Conservation (phyloP, 345 rosid genomes). For the Cardamine resedifolia region DNA sequence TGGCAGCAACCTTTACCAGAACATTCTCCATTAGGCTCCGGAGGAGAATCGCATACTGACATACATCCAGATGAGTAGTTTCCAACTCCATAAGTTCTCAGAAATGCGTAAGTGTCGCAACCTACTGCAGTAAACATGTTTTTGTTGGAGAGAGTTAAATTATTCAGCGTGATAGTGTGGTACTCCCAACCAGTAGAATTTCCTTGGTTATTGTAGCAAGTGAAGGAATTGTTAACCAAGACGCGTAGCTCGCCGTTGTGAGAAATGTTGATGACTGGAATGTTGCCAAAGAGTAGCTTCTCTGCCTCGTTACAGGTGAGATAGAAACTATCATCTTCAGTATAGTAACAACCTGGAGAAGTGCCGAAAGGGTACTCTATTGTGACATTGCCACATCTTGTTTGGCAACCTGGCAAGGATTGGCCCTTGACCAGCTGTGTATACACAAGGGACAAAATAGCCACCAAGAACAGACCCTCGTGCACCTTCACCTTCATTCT, state of each 20-base stretch:
- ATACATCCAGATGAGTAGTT: constrained; percentile 39
- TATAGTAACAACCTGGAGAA: constrained; percentile 27
- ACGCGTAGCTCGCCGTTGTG: constrained; percentile 27
- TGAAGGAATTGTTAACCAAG: background rate
- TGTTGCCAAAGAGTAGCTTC: background rate
- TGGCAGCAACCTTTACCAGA: constrained; percentile 44
- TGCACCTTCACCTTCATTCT: constrained; percentile 10
- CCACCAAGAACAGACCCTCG: background rate
- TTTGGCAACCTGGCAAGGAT: background rate
- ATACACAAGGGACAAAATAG: background rate
- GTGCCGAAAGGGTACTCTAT: constrained; percentile 44
- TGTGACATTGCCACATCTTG: constrained; percentile 27
- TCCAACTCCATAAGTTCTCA: background rate
- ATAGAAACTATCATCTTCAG: too few relatives aligned
- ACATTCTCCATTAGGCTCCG: constrained; percentile 20
- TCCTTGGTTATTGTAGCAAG: background rate
- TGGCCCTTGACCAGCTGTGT: background rate
- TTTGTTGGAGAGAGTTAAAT: background rate
- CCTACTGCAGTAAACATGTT: constrained; percentile 38
- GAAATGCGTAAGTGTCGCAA: constrained; percentile 21
- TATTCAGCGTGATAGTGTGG: too few relatives aligned
- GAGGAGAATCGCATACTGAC: constrained; percentile 23
- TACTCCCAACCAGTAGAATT: background rate
- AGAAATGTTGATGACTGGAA: background rate
- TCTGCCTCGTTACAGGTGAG: constrained; percentile 8